Evolutionary conservation across 2,329 filamentous ascomycete species (phyloP).

Genomic region (Neofusicoccum cordaticola): DNA sequence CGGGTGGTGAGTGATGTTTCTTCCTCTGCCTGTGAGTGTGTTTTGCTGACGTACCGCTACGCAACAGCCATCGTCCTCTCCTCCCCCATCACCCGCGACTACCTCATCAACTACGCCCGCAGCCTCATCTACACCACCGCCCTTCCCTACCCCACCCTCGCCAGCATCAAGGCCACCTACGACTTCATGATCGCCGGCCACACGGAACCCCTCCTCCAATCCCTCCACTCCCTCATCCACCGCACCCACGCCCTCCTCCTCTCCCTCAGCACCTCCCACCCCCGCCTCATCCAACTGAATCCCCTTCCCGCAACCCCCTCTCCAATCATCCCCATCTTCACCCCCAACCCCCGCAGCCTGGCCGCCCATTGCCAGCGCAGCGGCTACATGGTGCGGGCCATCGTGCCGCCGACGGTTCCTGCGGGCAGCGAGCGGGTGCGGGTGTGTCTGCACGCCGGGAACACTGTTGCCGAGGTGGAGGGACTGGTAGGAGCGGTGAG

Average conservation of each 20-base stretch:
- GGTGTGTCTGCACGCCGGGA: slow-evolving; percentile 42
- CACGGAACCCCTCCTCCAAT: slow-evolving; percentile 20
- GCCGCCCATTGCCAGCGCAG: slow-evolving; percentile 28
- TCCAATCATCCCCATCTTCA: slow-evolving; percentile 34
- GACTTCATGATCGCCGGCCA: slow-evolving; percentile 15
- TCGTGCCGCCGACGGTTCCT: slow-evolving; percentile 43
- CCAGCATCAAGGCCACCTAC: slow-evolving; percentile 39
- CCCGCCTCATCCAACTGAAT: slow-evolving; percentile 21
- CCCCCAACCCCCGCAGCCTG: slow-evolving; percentile 27
- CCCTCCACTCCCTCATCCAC: slow-evolving; percentile 27
- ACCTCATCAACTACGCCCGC: slow-evolving; percentile 38
- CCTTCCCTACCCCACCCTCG: slow-evolving; percentile 41
- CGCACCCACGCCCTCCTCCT: slow-evolving; percentile 24
- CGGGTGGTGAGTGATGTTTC: slow-evolving; percentile 56
- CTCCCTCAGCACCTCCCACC: background rate
- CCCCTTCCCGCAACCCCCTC: slow-evolving; percentile 25
- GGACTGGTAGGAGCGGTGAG: slow-evolving; percentile 25
- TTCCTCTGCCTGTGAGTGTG: background rate
- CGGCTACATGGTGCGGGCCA: slow-evolving; percentile 35
- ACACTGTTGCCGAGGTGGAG: slow-evolving; percentile 37
- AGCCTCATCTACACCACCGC: slow-evolving; percentile 44
- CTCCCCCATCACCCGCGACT: slow-evolving; percentile 29
- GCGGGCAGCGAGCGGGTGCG: slow-evolving; percentile 39
- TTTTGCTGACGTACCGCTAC: background rate
- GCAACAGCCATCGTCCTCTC: slow-evolving; percentile 31